Conservation (phyloP, 2,329 filamentous ascomycete genomes). For the Aureobasidium uvarum region DNA sequence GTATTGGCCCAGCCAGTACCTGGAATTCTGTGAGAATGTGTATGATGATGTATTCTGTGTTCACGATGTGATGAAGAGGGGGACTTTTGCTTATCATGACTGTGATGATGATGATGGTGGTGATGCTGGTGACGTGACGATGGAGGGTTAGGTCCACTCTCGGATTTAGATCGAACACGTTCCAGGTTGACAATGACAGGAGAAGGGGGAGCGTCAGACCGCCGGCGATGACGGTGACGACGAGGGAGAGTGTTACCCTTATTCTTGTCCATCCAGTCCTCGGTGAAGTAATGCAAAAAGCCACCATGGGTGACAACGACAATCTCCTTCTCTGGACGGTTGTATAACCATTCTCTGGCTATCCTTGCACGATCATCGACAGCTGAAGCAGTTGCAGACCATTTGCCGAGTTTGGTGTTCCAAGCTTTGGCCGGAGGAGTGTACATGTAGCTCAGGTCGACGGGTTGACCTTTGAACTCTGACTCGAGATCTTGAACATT, state of each 20-base stretch:
- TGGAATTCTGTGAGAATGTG: slow-evolving; percentile 35
- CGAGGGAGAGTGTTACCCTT: slow-evolving; percentile 30
- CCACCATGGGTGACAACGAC: slow-evolving; percentile 79
- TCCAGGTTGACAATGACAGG: not conserved
- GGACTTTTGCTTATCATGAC: not conserved
- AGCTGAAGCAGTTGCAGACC: slow-evolving; percentile 49
- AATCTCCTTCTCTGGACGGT: slow-evolving; percentile 61
- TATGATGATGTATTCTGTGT: slow-evolving; percentile 15
- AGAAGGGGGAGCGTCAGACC: slow-evolving; percentile 2
- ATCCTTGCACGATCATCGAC: slow-evolving; percentile 61
- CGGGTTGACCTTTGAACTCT: slow-evolving; percentile 60
- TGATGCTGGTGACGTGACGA: not conserved
- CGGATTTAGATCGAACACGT: slow-evolving; percentile 6
- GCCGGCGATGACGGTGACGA: slow-evolving; percentile 24
- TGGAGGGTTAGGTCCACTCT: not conserved
- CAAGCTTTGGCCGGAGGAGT: slow-evolving; percentile 54
- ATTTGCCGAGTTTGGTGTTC: slow-evolving; percentile 63
- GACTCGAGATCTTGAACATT: slow-evolving; percentile 53
- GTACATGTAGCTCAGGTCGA: slow-evolving; percentile 63
- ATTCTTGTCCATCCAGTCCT: slow-evolving; percentile 68
- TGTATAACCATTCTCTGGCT: slow-evolving; percentile 58
- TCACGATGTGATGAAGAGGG: not conserved
- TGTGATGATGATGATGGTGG: not conserved
- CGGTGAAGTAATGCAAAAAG: slow-evolving; percentile 79
- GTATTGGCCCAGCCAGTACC: slow-evolving; percentile 74